phyloP scores from a whole-genome alignment of 345 rosid species.

The Pugionium cornutum region DNA sequence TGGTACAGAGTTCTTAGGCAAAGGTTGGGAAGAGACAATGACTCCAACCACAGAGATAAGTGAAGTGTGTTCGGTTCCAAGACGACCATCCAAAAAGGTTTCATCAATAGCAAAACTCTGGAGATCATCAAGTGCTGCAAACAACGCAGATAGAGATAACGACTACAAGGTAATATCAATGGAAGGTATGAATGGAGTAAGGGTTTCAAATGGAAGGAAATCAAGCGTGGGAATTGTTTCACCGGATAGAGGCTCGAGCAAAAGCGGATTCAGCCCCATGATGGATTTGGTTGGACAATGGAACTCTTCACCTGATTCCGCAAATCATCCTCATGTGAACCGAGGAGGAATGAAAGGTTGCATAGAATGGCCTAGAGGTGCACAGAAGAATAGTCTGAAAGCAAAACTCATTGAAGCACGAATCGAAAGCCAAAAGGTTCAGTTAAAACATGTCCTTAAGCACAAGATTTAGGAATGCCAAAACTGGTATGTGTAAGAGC shows the following conservation, averaged over 20 bases:
- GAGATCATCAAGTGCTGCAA: slow-evolving; percentile 60
- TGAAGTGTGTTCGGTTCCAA: slow-evolving; percentile 65
- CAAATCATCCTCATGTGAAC: slow-evolving; percentile 67
- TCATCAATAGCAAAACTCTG: slow-evolving; percentile 84
- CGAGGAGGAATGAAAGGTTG: slow-evolving; percentile 91
- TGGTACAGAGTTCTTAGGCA: slow-evolving; percentile 57
- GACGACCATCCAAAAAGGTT: slow-evolving; percentile 59
- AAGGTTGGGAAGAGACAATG: slow-evolving; percentile 56
- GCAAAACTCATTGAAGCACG: slow-evolving; percentile 91
- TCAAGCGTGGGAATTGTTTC: slow-evolving; percentile 58
- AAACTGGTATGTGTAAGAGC: slow-evolving; percentile 5
- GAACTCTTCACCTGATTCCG: slow-evolving; percentile 72
- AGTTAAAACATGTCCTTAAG: slow-evolving; percentile 82
- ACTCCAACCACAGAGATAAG: slow-evolving; percentile 68
- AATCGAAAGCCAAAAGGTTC: slow-evolving; percentile 85
- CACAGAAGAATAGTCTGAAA: slow-evolving; percentile 83
- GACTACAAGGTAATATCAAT: slow-evolving; percentile 66
- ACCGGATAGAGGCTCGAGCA: slow-evolving; percentile 64
- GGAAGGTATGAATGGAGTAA: slow-evolving; percentile 68
- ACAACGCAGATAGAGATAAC: slow-evolving; percentile 60
- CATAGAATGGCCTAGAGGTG: slow-evolving; percentile 91
- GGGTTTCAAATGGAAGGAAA: slow-evolving; percentile 73
- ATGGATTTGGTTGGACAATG: slow-evolving; percentile 66
- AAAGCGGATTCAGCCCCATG: slow-evolving; percentile 65
- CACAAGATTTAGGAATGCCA: slow-evolving; percentile 66